A percentile compares a stretch with the other conserved stretches of the same genome.
Conservation (phyloP, 805 yeast species). For the Teunomyces barrocoloradensis region DNA sequence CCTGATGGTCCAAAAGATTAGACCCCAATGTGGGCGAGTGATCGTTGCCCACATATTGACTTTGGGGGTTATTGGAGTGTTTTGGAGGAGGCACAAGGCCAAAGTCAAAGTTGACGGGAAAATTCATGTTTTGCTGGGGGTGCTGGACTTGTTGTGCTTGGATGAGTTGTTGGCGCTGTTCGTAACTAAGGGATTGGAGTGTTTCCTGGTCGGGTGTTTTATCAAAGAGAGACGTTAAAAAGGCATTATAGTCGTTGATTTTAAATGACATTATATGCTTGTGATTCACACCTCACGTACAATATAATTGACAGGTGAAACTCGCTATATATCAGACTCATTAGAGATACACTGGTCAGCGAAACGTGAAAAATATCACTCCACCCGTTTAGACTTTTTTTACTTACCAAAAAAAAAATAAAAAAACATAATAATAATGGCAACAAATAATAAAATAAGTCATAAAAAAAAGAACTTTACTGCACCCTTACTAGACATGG, state of each 20-base stretch:
- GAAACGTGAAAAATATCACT: conserved; percentile 3
- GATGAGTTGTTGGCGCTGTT: conserved; percentile 4
- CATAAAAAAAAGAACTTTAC: background rate
- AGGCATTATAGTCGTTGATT: conserved; percentile 29
- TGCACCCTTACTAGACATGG: background rate
- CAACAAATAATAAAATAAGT: background rate
- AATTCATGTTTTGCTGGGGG: conserved; percentile 4
- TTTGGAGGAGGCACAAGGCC: conserved; percentile 10
- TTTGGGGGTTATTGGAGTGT: background rate
- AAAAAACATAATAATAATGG: background rate
- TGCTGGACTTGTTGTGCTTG: conserved; percentile 4
- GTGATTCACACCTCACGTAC: background rate
- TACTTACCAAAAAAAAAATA: background rate
- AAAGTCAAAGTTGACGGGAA: conserved; percentile 25
- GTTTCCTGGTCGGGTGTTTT: conserved; percentile 10
- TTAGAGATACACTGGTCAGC: conserved; percentile 2
- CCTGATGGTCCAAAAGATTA: background rate
- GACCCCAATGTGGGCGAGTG: background rate
- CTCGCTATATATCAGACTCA: conserved; percentile 4
- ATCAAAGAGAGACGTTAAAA: conserved; percentile 23
- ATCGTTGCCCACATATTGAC: background rate
- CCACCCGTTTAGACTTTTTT: conserved; percentile 2
- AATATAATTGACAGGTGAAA: background rate
- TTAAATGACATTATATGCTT: conserved; percentile 22
- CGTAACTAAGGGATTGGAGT: background rate